Percentiles rank a stretch among this genome's conserved stretches.
Evolutionary conservation across 2,329 filamentous ascomycete species (phyloP).

Genomic region (Salinomyces thailandicus): DNA sequence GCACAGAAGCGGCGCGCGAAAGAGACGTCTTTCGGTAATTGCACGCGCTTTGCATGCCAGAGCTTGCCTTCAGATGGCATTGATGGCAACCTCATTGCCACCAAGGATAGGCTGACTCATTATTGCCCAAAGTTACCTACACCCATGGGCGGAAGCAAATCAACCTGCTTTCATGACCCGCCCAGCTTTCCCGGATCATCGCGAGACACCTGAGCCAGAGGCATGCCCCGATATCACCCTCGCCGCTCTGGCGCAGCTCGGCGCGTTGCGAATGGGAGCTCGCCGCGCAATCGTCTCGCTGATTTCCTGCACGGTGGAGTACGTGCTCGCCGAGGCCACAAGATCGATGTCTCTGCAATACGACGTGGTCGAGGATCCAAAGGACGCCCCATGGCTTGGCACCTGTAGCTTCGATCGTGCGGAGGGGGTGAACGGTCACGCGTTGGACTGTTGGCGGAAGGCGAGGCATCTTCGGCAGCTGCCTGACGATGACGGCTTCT

Average conservation of each 20-base stretch:
- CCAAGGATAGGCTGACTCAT: no score
- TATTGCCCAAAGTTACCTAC: background rate
- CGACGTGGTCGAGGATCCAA: slow-evolving; percentile 6
- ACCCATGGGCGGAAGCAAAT: background rate
- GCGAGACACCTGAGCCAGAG: background rate
- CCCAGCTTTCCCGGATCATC: background rate
- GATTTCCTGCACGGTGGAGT: slow-evolving; percentile 38
- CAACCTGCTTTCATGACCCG: background rate
- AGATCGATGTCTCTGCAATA: slow-evolving; percentile 33
- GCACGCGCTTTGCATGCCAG: no score
- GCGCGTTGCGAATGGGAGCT: slow-evolving; percentile 38
- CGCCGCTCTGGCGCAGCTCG: slow-evolving; percentile 40
- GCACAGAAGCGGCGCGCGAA: background rate
- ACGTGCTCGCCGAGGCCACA: slow-evolving; percentile 44
- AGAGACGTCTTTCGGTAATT: background rate
- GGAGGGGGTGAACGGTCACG: background rate
- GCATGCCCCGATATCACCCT: slow-evolving; percentile 23
- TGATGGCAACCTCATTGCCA: no score
- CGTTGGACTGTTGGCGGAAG: background rate
- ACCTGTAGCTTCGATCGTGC: background rate
- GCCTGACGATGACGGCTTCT: background rate
- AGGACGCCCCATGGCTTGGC: slow-evolving; percentile 7
- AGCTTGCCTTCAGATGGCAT: no score
- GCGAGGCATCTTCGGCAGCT: background rate
- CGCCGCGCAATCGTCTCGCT: slow-evolving; percentile 43